Conservation (phyloP, 2,329 filamentous ascomycete species). For the Didymella pomorum region DNA sequence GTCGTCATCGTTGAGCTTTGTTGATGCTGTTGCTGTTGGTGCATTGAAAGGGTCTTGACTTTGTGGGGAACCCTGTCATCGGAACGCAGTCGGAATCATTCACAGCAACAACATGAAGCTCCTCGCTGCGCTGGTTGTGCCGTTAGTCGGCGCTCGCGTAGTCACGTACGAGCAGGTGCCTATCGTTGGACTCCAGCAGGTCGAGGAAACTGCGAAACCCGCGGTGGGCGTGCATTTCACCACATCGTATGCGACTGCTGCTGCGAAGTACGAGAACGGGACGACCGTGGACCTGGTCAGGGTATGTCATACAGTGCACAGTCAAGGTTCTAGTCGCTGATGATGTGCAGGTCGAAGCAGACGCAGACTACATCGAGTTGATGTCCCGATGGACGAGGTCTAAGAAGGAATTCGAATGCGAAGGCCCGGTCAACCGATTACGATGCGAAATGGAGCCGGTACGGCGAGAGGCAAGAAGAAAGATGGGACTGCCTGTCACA, state of each 20-base stretch:
- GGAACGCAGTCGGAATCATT: not conserved
- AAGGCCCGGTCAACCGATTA: slow-evolving; percentile 13
- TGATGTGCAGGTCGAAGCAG: slow-evolving; percentile 23
- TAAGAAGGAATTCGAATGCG: slow-evolving; percentile 12
- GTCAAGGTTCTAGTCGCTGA: not conserved
- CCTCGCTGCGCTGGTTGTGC: slow-evolving; percentile 20
- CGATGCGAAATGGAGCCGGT: slow-evolving; percentile 14
- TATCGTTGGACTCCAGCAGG: slow-evolving; percentile 1
- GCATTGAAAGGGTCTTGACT: not conserved
- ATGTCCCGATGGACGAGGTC: slow-evolving; percentile 34
- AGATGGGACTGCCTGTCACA: slow-evolving; percentile 24
- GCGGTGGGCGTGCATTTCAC: slow-evolving; percentile 41
- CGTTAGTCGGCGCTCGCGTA: slow-evolving; percentile 21
- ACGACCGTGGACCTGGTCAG: slow-evolving; percentile 32
- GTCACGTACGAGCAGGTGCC: slow-evolving; percentile 9
- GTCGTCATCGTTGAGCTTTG: not conserved
- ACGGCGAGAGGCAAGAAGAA: slow-evolving; percentile 18
- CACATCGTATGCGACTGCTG: slow-evolving; percentile 36
- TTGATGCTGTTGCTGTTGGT: not conserved
- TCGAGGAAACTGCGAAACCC: slow-evolving; percentile 17
- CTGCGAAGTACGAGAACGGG: slow-evolving; percentile 35
- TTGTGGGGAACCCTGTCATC: slow-evolving; percentile 7
- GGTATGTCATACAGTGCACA: slow-evolving; percentile 16
- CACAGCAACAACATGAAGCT: slow-evolving; percentile 13
- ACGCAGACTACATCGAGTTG: slow-evolving; percentile 33